Evolutionary conservation across 148 eudicot genomes (phyloP).

Genomic region (Arctostaphylos glauca): DNA sequence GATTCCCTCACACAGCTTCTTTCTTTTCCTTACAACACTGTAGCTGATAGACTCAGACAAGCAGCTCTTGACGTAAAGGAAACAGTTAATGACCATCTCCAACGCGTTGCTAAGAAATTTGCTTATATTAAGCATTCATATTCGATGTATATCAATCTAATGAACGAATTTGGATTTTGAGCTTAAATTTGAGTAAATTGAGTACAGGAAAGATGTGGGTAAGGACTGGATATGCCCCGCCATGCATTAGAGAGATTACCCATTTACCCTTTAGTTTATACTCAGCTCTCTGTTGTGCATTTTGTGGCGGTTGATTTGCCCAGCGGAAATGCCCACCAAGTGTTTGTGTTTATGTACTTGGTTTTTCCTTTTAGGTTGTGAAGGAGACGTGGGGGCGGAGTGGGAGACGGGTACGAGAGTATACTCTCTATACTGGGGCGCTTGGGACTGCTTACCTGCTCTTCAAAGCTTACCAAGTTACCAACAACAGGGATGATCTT

Average conservation of each 20-base stretch:
- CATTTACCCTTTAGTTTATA: neutral
- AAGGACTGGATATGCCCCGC: neutral
- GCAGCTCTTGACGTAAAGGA: constrained; percentile 57
- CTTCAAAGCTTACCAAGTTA: constrained; percentile 66
- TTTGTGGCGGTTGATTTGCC: constrained; percentile 7
- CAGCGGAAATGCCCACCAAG: neutral
- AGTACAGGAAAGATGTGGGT: neutral
- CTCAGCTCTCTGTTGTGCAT: neutral
- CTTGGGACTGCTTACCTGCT: constrained; percentile 80
- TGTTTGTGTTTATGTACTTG: constrained; percentile 13
- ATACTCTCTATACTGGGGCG: constrained; percentile 72
- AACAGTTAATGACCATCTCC: constrained; percentile 28
- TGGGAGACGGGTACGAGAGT: constrained; percentile 55
- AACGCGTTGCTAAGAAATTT: neutral
- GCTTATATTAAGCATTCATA: neutral
- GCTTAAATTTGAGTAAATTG: neutral
- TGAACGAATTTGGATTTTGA: neutral
- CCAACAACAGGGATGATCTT: constrained; percentile 51
- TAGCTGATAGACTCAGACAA: constrained; percentile 41
- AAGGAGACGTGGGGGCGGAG: constrained; percentile 63
- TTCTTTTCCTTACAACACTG: constrained; percentile 47
- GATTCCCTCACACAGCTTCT: constrained; percentile 63
- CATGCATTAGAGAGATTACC: neutral
- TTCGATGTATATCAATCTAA: neutral
- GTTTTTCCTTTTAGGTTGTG: constrained; percentile 53